Conservation (phyloP, 306 rosid genomes). For the Mucuna pruriens region DNA sequence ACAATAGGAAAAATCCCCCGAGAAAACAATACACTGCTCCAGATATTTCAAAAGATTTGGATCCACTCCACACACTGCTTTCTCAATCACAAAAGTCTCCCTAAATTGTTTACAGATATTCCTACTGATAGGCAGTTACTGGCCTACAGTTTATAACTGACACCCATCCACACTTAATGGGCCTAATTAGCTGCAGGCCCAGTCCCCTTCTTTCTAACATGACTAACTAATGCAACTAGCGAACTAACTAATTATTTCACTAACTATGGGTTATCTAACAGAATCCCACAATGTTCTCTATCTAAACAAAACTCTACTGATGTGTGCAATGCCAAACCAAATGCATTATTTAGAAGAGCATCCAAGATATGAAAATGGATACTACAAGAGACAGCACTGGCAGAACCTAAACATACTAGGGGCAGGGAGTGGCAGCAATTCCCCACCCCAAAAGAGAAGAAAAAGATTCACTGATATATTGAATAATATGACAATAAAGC, state of each 20-base stretch:
- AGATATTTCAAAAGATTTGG: not conserved
- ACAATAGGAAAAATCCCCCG: not conserved
- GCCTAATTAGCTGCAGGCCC: not conserved
- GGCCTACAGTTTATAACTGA: not conserved
- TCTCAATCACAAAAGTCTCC: not conserved
- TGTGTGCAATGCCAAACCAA: not conserved
- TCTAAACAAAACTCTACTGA: not conserved
- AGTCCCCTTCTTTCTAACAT: not conserved
- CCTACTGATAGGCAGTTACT: not conserved
- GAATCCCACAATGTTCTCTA: not conserved
- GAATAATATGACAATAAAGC: not conserved
- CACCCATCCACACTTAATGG: not conserved
- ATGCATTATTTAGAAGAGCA: slow-evolving; percentile 11
- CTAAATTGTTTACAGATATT: not conserved
- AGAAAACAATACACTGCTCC: not conserved
- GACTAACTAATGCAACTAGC: not conserved
- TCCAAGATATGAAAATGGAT: slow-evolving; percentile 14
- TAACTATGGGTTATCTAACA: not conserved
- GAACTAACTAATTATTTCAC: not conserved
- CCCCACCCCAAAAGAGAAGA: not conserved
- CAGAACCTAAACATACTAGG: not conserved
- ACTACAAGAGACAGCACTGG: not conserved
- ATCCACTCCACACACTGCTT: not conserved
- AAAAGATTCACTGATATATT: not conserved
- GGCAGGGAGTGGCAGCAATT: not conserved